These are phyloP conservation scores for Hyparrhenia diplandra DNA, from an alignment of 176 grass and related monocot genomes.

Conservation along the genomic window DNA sequence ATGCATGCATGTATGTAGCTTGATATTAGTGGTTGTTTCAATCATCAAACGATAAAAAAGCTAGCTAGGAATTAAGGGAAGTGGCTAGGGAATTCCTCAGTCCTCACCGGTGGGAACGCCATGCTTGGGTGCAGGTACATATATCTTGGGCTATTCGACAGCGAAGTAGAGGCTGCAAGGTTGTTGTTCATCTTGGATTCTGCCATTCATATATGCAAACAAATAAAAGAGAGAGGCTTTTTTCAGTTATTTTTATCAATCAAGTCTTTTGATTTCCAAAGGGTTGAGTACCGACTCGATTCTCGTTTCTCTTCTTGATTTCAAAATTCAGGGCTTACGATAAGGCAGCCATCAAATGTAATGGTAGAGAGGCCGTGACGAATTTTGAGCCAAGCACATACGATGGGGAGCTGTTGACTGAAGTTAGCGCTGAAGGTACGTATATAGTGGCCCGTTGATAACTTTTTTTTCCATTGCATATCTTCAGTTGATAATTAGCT, in stretches of 20 bases:
- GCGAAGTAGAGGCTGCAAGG: constrained; percentile 99
- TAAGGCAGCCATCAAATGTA: constrained; percentile 97
- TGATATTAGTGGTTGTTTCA: constrained; percentile 12
- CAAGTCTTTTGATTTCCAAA: constrained; percentile 37
- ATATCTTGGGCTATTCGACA: constrained; percentile 99
- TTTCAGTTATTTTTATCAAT: not conserved
- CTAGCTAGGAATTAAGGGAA: constrained; percentile 13
- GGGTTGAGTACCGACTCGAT: constrained; percentile 54
- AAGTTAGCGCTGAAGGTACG: too few relatives aligned
- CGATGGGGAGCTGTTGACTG: constrained; percentile 56
- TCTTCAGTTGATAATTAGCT: not conserved
- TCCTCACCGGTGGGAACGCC: constrained; percentile 66
- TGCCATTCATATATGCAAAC: constrained; percentile 33
- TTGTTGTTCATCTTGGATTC: constrained; percentile 71
- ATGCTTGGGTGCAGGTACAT: constrained; percentile 99
- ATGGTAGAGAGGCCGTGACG: constrained; percentile 89
- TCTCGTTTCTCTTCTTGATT: constrained; percentile 37
- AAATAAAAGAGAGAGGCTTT: too few relatives aligned
- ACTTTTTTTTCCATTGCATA: not conserved
- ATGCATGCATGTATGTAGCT: too few relatives aligned
- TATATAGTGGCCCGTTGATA: constrained; percentile 5
- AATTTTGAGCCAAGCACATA: constrained; percentile 90
- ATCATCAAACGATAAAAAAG: not conserved
- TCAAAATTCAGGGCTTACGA: constrained; percentile 80
- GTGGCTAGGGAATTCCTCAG: constrained; percentile 54